Conservation (phyloP, 495 filamentous ascomycete genomes). For the Neurospora sp. region DNA sequence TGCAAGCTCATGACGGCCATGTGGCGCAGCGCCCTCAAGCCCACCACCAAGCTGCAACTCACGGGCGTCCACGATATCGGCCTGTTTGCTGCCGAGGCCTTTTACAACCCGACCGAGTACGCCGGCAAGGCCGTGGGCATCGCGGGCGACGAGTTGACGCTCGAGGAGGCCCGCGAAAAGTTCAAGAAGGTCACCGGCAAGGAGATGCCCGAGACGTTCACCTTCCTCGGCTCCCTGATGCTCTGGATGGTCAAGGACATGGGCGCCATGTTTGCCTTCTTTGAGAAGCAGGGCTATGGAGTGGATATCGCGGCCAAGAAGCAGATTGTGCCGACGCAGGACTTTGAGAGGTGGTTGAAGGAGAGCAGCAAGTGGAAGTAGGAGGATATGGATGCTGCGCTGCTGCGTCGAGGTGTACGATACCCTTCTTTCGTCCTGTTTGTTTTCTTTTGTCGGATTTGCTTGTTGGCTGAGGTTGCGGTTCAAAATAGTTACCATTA, state of each 20-base stretch:
- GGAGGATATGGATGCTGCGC: neutral
- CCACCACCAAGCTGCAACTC: constrained; percentile 44
- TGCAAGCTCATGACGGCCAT: constrained; percentile 50
- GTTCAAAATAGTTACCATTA: neutral
- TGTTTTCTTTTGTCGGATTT: too few relatives aligned
- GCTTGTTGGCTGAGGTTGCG: neutral
- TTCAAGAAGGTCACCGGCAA: constrained; percentile 42
- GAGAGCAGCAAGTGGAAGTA: constrained; percentile 36
- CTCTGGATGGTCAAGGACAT: constrained; percentile 44
- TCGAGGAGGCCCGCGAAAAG: constrained; percentile 28
- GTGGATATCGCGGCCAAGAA: constrained; percentile 46
- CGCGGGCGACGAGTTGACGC: constrained; percentile 21
- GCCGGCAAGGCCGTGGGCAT: constrained; percentile 19
- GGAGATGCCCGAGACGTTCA: constrained; percentile 40
- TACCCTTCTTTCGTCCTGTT: neutral
- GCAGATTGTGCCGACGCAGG: constrained; percentile 43
- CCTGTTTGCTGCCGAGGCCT: constrained; percentile 47
- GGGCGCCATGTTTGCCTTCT: constrained; percentile 53
- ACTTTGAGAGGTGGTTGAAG: constrained; percentile 51
- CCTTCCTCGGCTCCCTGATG: constrained; percentile 25
- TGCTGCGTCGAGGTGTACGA: neutral
- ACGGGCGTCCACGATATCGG: constrained; percentile 55
- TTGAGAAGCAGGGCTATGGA: constrained; percentile 49
- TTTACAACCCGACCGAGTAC: constrained; percentile 28
- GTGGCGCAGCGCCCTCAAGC: constrained; percentile 28